Evolutionary conservation across 2,329 filamentous ascomycete species (phyloP).

Genomic region (Coniochaeta sp.): DNA sequence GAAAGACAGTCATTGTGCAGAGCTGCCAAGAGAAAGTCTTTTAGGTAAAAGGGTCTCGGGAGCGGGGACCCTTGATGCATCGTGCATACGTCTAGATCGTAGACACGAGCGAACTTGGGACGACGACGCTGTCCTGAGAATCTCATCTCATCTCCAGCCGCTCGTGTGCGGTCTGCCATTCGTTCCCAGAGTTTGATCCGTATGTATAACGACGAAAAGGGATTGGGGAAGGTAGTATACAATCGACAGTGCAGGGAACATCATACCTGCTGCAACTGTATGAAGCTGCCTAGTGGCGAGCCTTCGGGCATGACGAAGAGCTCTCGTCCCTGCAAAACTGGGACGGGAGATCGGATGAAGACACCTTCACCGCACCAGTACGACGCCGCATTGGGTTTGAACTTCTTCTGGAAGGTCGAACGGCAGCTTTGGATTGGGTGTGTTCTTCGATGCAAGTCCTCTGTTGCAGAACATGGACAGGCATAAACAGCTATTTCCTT

Average conservation of each 20-base stretch:
- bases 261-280: slow-evolving; percentile 6
- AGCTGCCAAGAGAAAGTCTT: background rate
- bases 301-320: slow-evolving; percentile 2
- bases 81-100: background rate
- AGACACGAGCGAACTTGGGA: background rate
- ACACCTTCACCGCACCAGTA: background rate
- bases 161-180: slow-evolving; percentile 2
- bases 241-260: slow-evolving; percentile 10
- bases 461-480: background rate
- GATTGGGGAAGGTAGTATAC: slow-evolving; percentile 2
- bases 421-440: background rate
- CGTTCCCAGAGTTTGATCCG: background rate
- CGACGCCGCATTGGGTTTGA: background rate
- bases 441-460: background rate
- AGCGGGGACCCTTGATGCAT: background rate
- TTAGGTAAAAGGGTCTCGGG: background rate
- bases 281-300: slow-evolving; percentile 1
- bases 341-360: background rate
- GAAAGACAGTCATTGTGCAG: background rate
- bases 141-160: background rate
- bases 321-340: slow-evolving; percentile 2
- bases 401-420: background rate
- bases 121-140: background rate
- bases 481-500: background rate
- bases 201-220: background rate